Evolutionary conservation across 148 eudicot species (phyloP), one percentile per base, ranked within the genome.

Genomic region (Heliosperma pusillum): DNA sequence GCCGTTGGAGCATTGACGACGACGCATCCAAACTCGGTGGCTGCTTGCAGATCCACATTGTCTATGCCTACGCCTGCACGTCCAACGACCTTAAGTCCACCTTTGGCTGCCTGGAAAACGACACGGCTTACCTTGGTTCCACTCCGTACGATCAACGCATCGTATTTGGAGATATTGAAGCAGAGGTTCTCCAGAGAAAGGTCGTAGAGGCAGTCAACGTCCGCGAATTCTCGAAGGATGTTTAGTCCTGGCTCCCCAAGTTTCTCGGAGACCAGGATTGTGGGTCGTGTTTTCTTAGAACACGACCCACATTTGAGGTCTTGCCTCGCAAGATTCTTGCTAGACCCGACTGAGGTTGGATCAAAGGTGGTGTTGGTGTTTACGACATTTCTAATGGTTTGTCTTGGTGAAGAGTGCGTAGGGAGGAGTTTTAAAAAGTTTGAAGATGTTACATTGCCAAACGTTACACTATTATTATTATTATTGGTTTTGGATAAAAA

Each of bases 1-100:
- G 97, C 97, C 1, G 97, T 93, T 10, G 97, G 97, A 0, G 96
- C 97, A 63, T 93, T 93, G 2, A 93, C 97, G 6, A 93, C 97
- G 1, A 93, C 75, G 36, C 97, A 88, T 2, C 97, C 97, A 3
- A 76, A 80, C 80, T 93, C 96, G 4, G 97, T 93, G 17, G 97
- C 97, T 0, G 96, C 97, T 73, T 87, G 90, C 45, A 93, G 87
- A 86, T 93, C 97, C 26, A 93, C 97, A 82, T 93, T 93, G 62
- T 93, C 97, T 36, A 93, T 93, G 5, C 96, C 97, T 2, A 93
- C 97, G 0, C 97, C 97, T 3, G 97, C 97, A 50, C 97, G 82
- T n/a, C 97, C 97, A 1, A 93, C 97, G 2, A 93, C 97, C 87
- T 90, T 93, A 52, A 93, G 73, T 66, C 81, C 74, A 25, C 97